phyloP scores from a whole-genome alignment of 371 early-diverging fungal genomes.

The Polyrhizophydium stewartii region DNA sequence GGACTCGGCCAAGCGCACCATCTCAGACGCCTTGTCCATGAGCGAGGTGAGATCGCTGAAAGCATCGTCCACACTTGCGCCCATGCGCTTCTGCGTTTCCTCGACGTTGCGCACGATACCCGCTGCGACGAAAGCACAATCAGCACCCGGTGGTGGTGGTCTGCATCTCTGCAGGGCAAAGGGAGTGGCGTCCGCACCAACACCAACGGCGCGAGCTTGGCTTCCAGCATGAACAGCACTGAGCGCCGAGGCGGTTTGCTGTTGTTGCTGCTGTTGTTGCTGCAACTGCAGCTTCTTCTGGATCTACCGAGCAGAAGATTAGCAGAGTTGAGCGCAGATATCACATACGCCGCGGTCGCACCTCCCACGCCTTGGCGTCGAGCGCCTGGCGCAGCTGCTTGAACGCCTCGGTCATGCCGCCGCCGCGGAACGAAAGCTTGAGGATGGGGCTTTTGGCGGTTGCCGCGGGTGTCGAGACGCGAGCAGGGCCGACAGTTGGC shows the following conservation, averaged over 20 bases:
- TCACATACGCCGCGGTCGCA: constrained; percentile 8
- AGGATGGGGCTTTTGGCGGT: constrained; percentile 19
- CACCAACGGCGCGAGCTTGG: background rate
- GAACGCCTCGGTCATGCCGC: constrained; percentile 61
- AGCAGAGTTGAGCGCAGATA: background rate
- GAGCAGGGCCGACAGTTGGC: background rate
- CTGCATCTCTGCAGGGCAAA: no score
- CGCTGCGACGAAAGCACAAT: no score
- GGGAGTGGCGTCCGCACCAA: background rate
- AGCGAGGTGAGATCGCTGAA: constrained; percentile 82
- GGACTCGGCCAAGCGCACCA: constrained; percentile 74
- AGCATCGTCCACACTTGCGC: constrained; percentile 68
- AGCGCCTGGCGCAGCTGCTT: constrained; percentile 57
- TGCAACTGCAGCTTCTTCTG: no score
- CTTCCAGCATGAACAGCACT: background rate
- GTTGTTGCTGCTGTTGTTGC: background rate
- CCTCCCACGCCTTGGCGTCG: constrained; percentile 62
- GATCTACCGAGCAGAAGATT: no score
- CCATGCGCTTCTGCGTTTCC: constrained; percentile 54
- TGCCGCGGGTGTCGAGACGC: constrained; percentile 1
- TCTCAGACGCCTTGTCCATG: constrained; percentile 80
- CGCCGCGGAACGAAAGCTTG: constrained; percentile 74
- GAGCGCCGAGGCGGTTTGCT: no score
- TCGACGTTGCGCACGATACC: constrained; percentile 69
- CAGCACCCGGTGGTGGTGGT: no score